Conservation (phyloP, 2,329 filamentous ascomycete genomes). For the Neocatenulostroma microsporum region DNA sequence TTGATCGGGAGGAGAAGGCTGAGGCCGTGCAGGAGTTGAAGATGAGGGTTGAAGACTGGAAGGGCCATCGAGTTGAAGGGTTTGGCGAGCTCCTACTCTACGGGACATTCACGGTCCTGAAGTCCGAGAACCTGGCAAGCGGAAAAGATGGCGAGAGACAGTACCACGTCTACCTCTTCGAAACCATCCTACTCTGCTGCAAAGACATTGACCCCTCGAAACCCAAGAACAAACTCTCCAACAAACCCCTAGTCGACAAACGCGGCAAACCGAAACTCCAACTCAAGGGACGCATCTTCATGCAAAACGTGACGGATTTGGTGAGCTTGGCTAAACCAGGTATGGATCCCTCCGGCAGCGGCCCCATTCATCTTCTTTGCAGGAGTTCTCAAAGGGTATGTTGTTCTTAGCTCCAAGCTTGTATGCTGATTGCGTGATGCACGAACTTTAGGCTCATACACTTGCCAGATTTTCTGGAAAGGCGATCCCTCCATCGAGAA, state of each 20-base stretch:
- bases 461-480: slow-evolving; percentile 97
- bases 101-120: slow-evolving; percentile 85
- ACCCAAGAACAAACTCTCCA: slow-evolving; percentile 62
- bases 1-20: slow-evolving; percentile 76
- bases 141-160: slow-evolving; percentile 87
- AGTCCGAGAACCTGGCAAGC: slow-evolving; percentile 40
- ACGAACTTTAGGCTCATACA: slow-evolving; percentile 89
- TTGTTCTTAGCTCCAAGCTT: slow-evolving; percentile 39
- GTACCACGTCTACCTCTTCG: slow-evolving; percentile 98
- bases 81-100: slow-evolving; percentile 85
- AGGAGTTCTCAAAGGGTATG: slow-evolving; percentile 22
- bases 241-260: slow-evolving; percentile 61
- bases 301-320: slow-evolving; percentile 98
- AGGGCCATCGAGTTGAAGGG: slow-evolving; percentile 79
- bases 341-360: slow-evolving; percentile 46
- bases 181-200: slow-evolving; percentile 90
- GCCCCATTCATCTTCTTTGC: slow-evolving; percentile 10
- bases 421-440: background rate
- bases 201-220: slow-evolving; percentile 89
- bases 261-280: slow-evolving; percentile 72
- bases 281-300: slow-evolving; percentile 94
- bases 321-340: slow-evolving; percentile 79
- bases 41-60: slow-evolving; percentile 89
- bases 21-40: slow-evolving; percentile 79
- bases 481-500: slow-evolving; percentile 92